A percentile compares a stretch with the other conserved stretches of the same genome.
Conservation (phyloP, 768 basidiomycete genomes). For the Asterophora parasitica region DNA sequence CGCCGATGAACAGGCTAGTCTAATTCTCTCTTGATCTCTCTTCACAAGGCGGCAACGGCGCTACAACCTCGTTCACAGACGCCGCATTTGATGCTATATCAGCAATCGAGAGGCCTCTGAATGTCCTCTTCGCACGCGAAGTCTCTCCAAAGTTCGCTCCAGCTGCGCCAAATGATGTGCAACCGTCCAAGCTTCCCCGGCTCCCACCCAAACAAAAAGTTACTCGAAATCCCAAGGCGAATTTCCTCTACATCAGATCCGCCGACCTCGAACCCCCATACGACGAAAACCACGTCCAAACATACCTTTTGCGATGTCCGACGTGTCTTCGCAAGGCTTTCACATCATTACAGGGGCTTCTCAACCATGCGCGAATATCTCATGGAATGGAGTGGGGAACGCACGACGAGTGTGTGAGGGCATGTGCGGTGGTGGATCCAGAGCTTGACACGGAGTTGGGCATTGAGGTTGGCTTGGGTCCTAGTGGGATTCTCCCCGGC, state of each 20-base stretch:
- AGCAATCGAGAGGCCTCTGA: constrained; percentile 35
- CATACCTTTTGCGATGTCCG: constrained; percentile 42
- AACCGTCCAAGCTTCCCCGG: constrained; percentile 17
- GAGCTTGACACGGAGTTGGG: constrained; percentile 36
- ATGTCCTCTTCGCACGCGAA: constrained; percentile 32
- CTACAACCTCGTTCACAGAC: constrained; percentile 28
- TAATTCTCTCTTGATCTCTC: background rate
- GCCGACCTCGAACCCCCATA: constrained; percentile 18
- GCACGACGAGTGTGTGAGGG: constrained; percentile 51
- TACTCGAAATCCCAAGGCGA: constrained; percentile 17
- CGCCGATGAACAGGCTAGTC: background rate
- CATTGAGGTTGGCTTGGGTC: constrained; percentile 38
- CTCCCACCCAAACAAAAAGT: constrained; percentile 23
- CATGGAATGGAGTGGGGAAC: constrained; percentile 49
- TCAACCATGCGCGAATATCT: constrained; percentile 48
- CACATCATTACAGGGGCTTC: constrained; percentile 46
- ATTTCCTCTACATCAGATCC: constrained; percentile 38
- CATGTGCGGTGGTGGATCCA: constrained; percentile 40
- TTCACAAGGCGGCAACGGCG: constrained; percentile 14
- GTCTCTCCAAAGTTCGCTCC: constrained; percentile 15
- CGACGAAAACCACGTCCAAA: constrained; percentile 19
- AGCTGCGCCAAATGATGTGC: constrained; percentile 13
- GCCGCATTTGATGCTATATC: constrained; percentile 38
- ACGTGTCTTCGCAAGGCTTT: constrained; percentile 40
- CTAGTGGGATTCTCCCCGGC: constrained; percentile 39